Evolutionary conservation across 2,329 filamentous ascomycete species (phyloP), one percentile per base, ranked within the genome.

Genomic region (Chaetomiaceae sp.): DNA sequence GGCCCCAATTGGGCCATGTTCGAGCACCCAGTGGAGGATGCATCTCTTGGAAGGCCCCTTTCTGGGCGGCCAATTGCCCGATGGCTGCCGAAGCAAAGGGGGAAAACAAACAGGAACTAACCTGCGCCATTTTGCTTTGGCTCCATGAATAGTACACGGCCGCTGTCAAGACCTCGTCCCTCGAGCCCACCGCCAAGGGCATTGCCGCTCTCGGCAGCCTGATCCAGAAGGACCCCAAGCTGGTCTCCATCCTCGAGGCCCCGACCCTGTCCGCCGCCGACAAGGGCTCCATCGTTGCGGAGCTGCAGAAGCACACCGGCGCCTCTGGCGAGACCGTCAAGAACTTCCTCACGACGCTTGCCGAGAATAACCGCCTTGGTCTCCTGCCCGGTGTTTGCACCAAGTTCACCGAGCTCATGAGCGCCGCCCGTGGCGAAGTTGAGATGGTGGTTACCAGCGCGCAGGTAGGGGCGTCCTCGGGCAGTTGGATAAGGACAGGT

Each of bases 331-430:
- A 89, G 69, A 89, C 91, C 59, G 77, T 97, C 73, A 90, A 94
- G 85, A 95, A 96, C 82, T 91, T 99, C 79, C 82, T 99, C 65
- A 70, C 78, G 53, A 88, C 92, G 53, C 82, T 99, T 54, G 92
- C 94, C 62, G 89, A 94, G 78, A 95, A 99, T 85, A 99, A 99
- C 84, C 84, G 94, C 64, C 80, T 99, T 63, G 84, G 85, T 61
- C 78, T 94, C 59, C 81, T 99, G 58, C 80, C 86, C 72, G 85
- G 86, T 64, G 86, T 97, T 60, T 85, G 84, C 70, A 82, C 87
- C 69, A 96, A 97, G 82, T 99, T 96, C 68, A 79, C 70, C 62
- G 80, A 85, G 69, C 77, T 99, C 67, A 95, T 97, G 80, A 84
- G 89, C 66, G 94, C 94, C 61, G 79, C 90, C 64, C 86, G 84